Conservation (phyloP, 2,329 filamentous ascomycete species). For the Fusarium setosum region DNA sequence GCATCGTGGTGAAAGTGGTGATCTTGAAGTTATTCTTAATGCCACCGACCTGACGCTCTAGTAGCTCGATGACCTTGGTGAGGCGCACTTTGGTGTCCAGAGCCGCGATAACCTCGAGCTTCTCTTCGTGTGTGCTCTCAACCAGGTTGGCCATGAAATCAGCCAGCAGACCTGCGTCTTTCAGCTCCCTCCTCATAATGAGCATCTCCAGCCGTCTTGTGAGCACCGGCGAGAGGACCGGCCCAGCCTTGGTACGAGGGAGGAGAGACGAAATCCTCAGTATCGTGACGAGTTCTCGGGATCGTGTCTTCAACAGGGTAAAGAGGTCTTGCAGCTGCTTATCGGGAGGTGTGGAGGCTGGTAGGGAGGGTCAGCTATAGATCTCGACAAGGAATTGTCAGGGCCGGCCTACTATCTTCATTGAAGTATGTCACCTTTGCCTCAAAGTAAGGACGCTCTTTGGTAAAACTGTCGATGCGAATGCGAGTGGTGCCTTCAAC, state of each 20-base stretch:
- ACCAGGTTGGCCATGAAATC: conserved; percentile 98
- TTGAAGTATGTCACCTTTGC: conserved; percentile 78
- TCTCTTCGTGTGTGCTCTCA: conserved; percentile 89
- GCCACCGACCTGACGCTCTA: conserved; percentile 83
- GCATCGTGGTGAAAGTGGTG: conserved; percentile 78
- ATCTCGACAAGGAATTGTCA: neutral
- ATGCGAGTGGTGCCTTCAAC: conserved; percentile 88
- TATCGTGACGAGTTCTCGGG: conserved; percentile 86
- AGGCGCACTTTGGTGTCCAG: conserved; percentile 82
- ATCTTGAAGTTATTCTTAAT: conserved; percentile 92
- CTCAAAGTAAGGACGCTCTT: conserved; percentile 88
- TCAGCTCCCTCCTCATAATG: conserved; percentile 83
- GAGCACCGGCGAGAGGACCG: conserved; percentile 82
- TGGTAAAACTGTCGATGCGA: conserved; percentile 70
- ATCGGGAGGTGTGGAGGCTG: conserved; percentile 56
- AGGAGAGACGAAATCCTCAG: conserved; percentile 88
- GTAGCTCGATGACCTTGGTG: conserved; percentile 82
- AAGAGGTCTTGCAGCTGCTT: conserved; percentile 78
- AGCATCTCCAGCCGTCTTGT: conserved; percentile 88
- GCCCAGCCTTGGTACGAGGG: conserved; percentile 72
- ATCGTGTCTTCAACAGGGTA: conserved; percentile 82
- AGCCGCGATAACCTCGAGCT: conserved; percentile 85
- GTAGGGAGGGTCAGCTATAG: conserved; percentile 12
- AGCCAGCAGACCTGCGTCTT: conserved; percentile 86
- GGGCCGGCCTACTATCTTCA: conserved; percentile 69